Evolutionary conservation across 768 basidiomycete species (phyloP).

Genomic region (Trametes maxima): DNA sequence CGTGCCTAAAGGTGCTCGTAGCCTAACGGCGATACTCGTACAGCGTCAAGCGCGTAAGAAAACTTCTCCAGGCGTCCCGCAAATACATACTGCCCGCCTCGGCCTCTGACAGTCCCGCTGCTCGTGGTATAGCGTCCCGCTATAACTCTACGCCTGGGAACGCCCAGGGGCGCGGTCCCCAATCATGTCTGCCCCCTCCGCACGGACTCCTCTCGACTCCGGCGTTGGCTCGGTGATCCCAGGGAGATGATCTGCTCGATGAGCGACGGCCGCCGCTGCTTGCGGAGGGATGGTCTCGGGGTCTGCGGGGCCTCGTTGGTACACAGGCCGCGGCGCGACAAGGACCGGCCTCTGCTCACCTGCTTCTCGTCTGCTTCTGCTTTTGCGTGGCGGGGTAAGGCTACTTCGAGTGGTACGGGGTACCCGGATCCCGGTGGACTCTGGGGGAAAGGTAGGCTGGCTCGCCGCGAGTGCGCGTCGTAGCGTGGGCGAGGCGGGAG

Average conservation of each 20-base stretch:
- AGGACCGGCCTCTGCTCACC: slow-evolving; percentile 11
- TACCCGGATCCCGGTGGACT: slow-evolving; percentile 32
- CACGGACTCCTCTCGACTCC: slow-evolving; percentile 13
- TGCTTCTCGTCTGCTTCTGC: slow-evolving; percentile 4
- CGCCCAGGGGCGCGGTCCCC: neutral
- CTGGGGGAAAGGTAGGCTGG: slow-evolving; percentile 30
- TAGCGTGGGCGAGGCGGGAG: slow-evolving; percentile 12
- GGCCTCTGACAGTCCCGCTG: neutral
- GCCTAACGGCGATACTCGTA: slow-evolving; percentile 5
- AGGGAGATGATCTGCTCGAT: slow-evolving; percentile 27
- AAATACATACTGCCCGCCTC: too few relatives aligned
- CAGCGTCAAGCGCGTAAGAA: slow-evolving; percentile 4
- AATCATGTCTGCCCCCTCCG: slow-evolving; percentile 10
- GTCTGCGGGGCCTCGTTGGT: slow-evolving; percentile 11
- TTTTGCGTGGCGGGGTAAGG: slow-evolving; percentile 17
- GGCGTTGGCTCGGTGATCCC: slow-evolving; percentile 19
- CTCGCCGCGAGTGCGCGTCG: slow-evolving; percentile 13
- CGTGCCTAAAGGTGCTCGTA: neutral
- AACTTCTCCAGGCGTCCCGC: neutral
- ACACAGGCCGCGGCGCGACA: neutral
- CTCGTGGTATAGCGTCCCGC: neutral
- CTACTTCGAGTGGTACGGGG: slow-evolving; percentile 28
- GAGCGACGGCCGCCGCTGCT: slow-evolving; percentile 30
- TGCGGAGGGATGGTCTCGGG: slow-evolving; percentile 22
- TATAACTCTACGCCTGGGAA: slow-evolving; percentile 10